Base-by-base conservation (phyloP, 495 filamentous ascomycete genomes). In the Penicillium chermesinum region DNA sequence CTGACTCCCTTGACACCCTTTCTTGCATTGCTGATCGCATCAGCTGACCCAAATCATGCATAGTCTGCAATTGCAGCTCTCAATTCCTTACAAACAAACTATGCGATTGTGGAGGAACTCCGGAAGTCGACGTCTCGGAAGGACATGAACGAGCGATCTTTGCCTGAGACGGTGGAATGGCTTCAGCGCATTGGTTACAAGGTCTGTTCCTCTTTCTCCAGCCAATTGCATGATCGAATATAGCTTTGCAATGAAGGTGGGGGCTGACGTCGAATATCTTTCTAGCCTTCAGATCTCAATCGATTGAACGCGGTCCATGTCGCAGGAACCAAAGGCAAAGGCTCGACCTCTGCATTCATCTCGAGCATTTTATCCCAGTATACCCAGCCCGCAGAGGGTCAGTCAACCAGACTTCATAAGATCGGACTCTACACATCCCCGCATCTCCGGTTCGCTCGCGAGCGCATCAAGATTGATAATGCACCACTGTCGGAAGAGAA, bases 301-400 rank as follows among this genome's bases (percentile, higher is more conserved):
- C 71, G 70, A 2, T 69, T 96, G 30, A 90, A 89, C 53, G 73
- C 82, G 22, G 69, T 95, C 10, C 91, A 96, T 59, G 83, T 96
- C 16, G 86, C 90, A 10, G 91, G 91, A 33, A 95, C 90, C 10
- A 96, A 96, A 71, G 91, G 91, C 48, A 96, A 96, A 69, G 91
- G 91, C 36, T 71, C 71, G 32, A 72, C 72, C 34, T 69, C 71
- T 17, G 63, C 73, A 39, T 74, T 70, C 38, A 69, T 83, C 48
- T 77, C 81, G 32, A 75, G 78, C 14, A 79, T 81, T 48, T 70
- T 86, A 4, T 64, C 74, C 4, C 81, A 85, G 54, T 85, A 84
- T 50, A 68, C 66, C 38, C 45, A 68, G 6, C 71, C 57, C 56
- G 66, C 44, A 50, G 54, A 20, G 32, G 64, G 19, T 48, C 62